Evolutionary conservation across 1,139 yeast genomes (phyloP), one percentile per base, ranked within the genome.

Genomic region (Pichia sp.): DNA sequence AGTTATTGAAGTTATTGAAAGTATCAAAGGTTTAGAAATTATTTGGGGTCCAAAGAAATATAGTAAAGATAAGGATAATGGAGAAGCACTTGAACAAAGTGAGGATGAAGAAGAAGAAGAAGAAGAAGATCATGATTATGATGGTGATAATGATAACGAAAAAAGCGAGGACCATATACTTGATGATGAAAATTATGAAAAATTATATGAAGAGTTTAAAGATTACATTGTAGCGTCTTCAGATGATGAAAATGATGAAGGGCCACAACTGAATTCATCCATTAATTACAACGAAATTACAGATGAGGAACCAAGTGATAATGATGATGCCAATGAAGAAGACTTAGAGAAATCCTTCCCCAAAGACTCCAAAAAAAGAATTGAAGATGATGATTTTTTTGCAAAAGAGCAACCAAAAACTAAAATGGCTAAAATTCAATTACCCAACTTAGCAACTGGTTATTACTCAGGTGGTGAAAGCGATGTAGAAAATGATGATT

Each of bases 401-500:
- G 70, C 68, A 39, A 68, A 63, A 4, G 64, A 58, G 55, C 9
- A 59, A 49, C 29, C 49, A 44, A 26, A 46, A 52, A 38, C 45
- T 42, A 53, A 39, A 51, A 58, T 61, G 44, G 2, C 35, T 18
- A 41, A 39, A 20, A 23, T 65, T 39, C 68, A 71, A 15, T 73
- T 89, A 22, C 97, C 97, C 0, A 79, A 77, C 44, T 70, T 90
- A 42, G 80, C 84, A 39, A 71, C 77, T 3, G 97, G 97, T 6
- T 90, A 86, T 63, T 77, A 74, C 52, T 87, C 96, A 1, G 96
- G 95, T 37, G 81, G 84, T 3, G 89, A 82, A 39, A 71, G 72
- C 42, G 86, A 79, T 41, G 56, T 55, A 36, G 78, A 79, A 45
- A 44, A 51, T 5, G 50, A 48, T 7, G 90, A 85, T 55, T 66